phyloP scores from a whole-genome alignment of 192 early-diverging fungal genomes.

The Coemansia sp. region DNA sequence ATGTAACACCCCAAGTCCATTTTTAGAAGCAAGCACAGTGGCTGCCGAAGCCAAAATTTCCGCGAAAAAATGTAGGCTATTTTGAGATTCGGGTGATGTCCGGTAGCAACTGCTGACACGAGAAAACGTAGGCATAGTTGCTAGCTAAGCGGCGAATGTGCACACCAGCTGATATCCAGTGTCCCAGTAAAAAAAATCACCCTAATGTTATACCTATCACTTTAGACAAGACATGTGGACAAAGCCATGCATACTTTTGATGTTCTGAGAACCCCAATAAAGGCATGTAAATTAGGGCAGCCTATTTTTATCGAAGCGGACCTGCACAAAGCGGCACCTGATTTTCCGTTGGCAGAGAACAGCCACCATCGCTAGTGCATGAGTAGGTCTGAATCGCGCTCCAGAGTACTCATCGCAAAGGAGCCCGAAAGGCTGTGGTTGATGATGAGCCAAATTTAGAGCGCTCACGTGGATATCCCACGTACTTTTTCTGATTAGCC shows the following conservation, averaged over 20 bases:
- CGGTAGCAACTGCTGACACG: neutral
- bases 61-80: neutral
- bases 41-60: neutral
- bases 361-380: neutral
- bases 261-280: neutral
- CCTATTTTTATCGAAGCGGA: slow-evolving; percentile 1
- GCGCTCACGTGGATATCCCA: slow-evolving; percentile 1
- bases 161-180: neutral
- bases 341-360: neutral
- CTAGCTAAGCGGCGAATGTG: neutral
- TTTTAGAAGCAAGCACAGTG: neutral
- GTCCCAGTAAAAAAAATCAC: neutral
- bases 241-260: neutral
- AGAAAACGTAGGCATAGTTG: neutral
- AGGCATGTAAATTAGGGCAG: neutral
- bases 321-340: slow-evolving; percentile 1
- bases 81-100: neutral
- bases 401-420: neutral
- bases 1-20: neutral
- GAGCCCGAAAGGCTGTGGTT: too few species aligned
- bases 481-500: neutral
- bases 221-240: slow-evolving; percentile 5
- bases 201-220: neutral
- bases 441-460: neutral
- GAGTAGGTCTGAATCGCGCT: neutral